Percentiles rank a stretch among this genome's conserved stretches.
phyloP scores from a whole-genome alignment of 2,329 filamentous ascomycete species.

The Arthrobotrys entomopaga region DNA sequence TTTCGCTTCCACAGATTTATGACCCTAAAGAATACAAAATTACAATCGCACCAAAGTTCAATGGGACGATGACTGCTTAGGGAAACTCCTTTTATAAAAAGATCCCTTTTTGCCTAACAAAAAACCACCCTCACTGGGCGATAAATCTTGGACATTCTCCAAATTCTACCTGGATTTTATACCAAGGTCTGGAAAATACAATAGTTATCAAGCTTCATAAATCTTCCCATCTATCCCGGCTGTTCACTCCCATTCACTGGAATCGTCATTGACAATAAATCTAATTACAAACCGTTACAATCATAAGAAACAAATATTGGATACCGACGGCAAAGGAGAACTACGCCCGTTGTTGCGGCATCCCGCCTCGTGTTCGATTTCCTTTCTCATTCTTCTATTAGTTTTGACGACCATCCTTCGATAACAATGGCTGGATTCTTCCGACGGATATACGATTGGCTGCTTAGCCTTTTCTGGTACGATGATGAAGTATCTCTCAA shows the following conservation, averaged over 20 bases:
- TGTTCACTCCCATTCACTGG: too few species aligned
- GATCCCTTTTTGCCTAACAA: slow-evolving; percentile 38
- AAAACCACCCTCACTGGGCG: not conserved
- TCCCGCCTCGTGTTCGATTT: slow-evolving; percentile 41
- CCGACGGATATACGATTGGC: slow-evolving; percentile 96
- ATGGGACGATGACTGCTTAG: slow-evolving; percentile 16
- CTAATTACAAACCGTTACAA: slow-evolving; percentile 19
- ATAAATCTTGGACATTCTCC: slow-evolving; percentile 15
- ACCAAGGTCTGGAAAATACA: not conserved
- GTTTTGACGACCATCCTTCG: slow-evolving; percentile 53
- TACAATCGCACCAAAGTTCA: slow-evolving; percentile 26
- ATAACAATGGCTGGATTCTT: slow-evolving; percentile 87
- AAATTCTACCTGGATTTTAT: slow-evolving; percentile 5
- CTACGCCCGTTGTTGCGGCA: slow-evolving; percentile 29
- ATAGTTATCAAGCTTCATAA: not conserved
- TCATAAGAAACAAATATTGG: slow-evolving; percentile 9
- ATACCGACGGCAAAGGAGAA: slow-evolving; percentile 28
- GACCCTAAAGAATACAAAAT: slow-evolving; percentile 22
- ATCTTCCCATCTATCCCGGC: too few species aligned
- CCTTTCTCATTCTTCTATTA: slow-evolving; percentile 14
- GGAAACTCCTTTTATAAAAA: slow-evolving; percentile 32
- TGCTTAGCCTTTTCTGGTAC: slow-evolving; percentile 96
- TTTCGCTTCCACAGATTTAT: slow-evolving; percentile 28
- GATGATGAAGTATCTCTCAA: slow-evolving; percentile 60
- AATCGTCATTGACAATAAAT: not conserved